phyloP scores from a whole-genome alignment of 306 rosid genomes.

The Malus orientalis region DNA sequence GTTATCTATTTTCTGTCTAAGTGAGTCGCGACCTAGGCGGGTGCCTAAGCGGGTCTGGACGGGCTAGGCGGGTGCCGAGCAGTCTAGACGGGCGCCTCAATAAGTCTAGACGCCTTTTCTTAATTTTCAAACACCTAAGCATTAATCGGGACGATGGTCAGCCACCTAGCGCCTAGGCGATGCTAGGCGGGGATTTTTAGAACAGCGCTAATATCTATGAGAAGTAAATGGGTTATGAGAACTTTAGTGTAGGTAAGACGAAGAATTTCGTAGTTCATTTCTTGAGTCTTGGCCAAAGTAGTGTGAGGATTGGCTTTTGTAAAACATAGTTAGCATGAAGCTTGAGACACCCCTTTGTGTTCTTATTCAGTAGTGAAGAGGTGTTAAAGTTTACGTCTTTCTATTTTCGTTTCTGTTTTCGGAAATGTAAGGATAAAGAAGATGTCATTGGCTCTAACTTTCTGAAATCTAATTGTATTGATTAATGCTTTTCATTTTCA shows the following conservation, averaged over 20 bases:
- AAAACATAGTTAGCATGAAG: background rate
- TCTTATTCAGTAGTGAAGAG: background rate
- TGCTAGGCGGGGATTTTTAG: too few species aligned
- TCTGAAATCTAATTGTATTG: background rate
- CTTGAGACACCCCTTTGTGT: background rate
- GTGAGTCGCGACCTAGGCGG: too few species aligned
- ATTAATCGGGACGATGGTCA: too few species aligned
- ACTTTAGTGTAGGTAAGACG: background rate
- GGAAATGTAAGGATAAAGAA: background rate
- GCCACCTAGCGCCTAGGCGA: too few species aligned
- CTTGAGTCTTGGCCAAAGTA: background rate
- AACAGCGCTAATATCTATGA: background rate
- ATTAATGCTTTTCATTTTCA: background rate
- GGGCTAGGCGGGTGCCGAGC: too few species aligned
- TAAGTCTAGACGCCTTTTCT: too few species aligned
- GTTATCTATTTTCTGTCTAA: too few species aligned
- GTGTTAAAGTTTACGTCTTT: background rate
- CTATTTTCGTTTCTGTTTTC: background rate
- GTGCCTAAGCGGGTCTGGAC: too few species aligned
- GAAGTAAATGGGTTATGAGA: background rate
- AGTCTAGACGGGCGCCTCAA: too few species aligned
- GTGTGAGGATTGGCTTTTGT: background rate
- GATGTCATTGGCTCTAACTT: background rate
- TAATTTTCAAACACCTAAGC: too few species aligned
- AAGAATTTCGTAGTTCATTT: background rate